Conservation (phyloP, 306 rosid genomes). For the Mimosa pudica region DNA sequence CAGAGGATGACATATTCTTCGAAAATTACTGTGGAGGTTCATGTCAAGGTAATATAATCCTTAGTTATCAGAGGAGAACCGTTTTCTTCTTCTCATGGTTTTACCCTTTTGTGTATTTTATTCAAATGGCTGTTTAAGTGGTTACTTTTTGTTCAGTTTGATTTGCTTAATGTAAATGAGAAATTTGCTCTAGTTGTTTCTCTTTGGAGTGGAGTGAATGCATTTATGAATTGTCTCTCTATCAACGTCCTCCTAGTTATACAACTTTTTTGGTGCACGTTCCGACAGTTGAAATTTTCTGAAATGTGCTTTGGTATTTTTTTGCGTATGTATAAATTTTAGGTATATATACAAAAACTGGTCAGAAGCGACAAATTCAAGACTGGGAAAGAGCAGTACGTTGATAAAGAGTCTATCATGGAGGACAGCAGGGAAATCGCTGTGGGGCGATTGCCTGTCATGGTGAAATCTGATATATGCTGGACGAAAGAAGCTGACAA, state of each 20-base stretch:
- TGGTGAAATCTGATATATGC: constrained; percentile 91
- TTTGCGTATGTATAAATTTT: constrained; percentile 34
- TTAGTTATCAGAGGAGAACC: too few species aligned
- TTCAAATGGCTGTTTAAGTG: background rate
- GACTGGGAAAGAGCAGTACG: constrained; percentile 66
- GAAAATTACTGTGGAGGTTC: constrained; percentile 56
- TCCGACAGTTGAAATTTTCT: constrained; percentile 2
- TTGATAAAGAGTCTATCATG: constrained; percentile 43
- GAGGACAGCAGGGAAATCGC: constrained; percentile 57
- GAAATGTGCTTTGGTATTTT: background rate
- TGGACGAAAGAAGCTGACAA: constrained; percentile 79
- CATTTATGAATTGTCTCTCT: constrained; percentile 3
- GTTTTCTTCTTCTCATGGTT: background rate
- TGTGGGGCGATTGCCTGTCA: constrained; percentile 84
- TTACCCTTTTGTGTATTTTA: background rate
- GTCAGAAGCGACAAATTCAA: constrained; percentile 81
- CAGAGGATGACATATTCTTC: constrained; percentile 95
- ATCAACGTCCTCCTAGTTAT: background rate
- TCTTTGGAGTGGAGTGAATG: background rate
- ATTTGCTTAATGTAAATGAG: background rate
- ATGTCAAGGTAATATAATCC: constrained; percentile 56
- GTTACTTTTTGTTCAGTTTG: background rate
- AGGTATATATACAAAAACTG: constrained; percentile 64
- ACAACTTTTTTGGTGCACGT: background rate
- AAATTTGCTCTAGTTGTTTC: background rate